A percentile compares a stretch with the other conserved stretches of the same genome.
These are phyloP conservation scores for Globisporangium paddicum DNA, from an alignment of 352 stramenopile genomes.

Conservation along the genomic window DNA sequence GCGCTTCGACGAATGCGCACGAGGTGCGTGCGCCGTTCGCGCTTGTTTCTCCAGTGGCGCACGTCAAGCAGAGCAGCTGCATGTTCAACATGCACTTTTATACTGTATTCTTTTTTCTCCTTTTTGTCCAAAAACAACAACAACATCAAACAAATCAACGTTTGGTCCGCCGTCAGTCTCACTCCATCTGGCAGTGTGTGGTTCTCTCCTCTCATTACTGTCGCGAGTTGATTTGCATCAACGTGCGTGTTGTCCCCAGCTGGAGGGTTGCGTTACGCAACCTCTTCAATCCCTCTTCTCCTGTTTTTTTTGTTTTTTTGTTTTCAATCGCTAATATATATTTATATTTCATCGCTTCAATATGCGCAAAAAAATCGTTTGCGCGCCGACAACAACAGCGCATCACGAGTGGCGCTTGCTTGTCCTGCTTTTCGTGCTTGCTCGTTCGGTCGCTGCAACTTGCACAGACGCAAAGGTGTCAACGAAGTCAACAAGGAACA, in stretches of 20 bases:
- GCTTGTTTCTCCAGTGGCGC: neutral
- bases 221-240: neutral
- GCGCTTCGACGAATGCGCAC: neutral
- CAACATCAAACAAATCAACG: neutral
- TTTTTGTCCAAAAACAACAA: neutral
- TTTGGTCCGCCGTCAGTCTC: neutral
- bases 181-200: neutral
- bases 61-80: conserved; percentile 1
- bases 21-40: neutral
- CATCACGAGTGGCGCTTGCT: neutral
- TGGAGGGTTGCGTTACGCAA: neutral
- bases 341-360: neutral
- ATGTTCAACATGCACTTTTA: conserved; percentile 1
- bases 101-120: neutral
- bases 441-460: no score
- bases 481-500: neutral
- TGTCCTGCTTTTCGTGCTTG: neutral
- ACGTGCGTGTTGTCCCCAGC: neutral
- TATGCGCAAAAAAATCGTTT: neutral
- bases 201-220: neutral
- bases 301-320: no score
- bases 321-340: no score
- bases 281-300: neutral
- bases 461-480: no score
- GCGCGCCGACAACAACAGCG: neutral